Evolutionary conservation across 371 early-diverging fungal species (phyloP).

Genomic region (Mortierella sp.): DNA sequence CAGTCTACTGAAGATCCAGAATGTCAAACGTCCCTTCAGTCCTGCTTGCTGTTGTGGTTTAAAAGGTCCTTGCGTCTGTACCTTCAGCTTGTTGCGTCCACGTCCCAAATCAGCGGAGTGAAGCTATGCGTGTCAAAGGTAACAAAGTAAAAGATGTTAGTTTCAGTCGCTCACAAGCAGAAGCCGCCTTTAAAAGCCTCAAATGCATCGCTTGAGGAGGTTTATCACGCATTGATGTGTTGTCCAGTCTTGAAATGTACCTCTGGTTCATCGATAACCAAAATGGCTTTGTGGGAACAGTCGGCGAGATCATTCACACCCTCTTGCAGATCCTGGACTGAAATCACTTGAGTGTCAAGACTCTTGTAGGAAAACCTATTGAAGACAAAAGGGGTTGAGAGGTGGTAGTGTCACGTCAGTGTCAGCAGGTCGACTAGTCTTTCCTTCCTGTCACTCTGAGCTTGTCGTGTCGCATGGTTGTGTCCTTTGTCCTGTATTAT

Average conservation of each 20-base stretch:
- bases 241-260: constrained; percentile 7
- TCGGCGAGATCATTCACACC: constrained; percentile 46
- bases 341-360: constrained; percentile 41
- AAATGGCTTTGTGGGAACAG: constrained; percentile 50
- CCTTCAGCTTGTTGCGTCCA: constrained; percentile 45
- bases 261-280: constrained; percentile 51
- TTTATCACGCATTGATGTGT: neutral
- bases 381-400: neutral
- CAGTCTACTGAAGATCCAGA: neutral
- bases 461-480: neutral
- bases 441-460: too few relatives aligned
- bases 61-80: constrained; percentile 5
- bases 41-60: neutral
- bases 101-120: constrained; percentile 39
- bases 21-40: neutral
- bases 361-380: constrained; percentile 21
- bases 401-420: neutral
- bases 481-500: neutral
- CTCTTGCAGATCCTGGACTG: constrained; percentile 40
- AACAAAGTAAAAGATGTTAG: neutral
- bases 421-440: neutral
- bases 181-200: neutral
- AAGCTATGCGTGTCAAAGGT: constrained; percentile 27
- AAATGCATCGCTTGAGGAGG: too few relatives aligned
- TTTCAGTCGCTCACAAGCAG: neutral